Conservation (phyloP, 75 land plant species). For the Pinus tabuliformis region DNA sequence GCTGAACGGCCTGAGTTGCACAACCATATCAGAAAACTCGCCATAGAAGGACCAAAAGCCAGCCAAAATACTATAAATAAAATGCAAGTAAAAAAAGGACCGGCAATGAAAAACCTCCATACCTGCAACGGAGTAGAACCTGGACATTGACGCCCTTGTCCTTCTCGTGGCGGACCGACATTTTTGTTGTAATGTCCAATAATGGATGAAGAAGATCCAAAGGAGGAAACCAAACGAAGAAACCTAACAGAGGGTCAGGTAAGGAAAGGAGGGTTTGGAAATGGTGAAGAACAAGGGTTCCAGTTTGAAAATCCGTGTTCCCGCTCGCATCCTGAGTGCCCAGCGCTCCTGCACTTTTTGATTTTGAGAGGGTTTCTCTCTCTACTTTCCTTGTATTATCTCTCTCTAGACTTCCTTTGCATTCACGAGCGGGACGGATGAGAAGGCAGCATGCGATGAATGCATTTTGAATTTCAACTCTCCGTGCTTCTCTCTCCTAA, state of each 20-base stretch:
- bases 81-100: neutral
- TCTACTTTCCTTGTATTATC: too few relatives aligned
- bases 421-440: too few relatives aligned
- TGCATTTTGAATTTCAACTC: too few relatives aligned
- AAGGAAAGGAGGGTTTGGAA: neutral
- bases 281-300: neutral
- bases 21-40: neutral
- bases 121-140: constrained; percentile 77
- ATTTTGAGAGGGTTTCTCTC: too few relatives aligned
- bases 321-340: constrained; percentile 7
- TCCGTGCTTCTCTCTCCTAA: too few relatives aligned
- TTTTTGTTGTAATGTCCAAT: neutral
- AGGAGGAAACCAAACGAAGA: neutral
- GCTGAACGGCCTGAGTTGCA: constrained; percentile 62
- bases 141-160: constrained; percentile 72
- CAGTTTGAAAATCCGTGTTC: constrained; percentile 8
- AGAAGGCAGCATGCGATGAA: too few relatives aligned
- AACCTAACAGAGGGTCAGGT: neutral
- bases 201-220: neutral
- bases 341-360: too few relatives aligned
- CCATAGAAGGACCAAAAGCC: neutral
- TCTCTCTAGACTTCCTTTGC: too few relatives aligned
- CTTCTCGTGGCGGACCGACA: constrained; percentile 41
- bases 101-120: neutral
- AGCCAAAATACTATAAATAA: neutral